Conservation (phyloP, 2,329 filamentous ascomycete genomes). For the Orbilia oligospora region DNA sequence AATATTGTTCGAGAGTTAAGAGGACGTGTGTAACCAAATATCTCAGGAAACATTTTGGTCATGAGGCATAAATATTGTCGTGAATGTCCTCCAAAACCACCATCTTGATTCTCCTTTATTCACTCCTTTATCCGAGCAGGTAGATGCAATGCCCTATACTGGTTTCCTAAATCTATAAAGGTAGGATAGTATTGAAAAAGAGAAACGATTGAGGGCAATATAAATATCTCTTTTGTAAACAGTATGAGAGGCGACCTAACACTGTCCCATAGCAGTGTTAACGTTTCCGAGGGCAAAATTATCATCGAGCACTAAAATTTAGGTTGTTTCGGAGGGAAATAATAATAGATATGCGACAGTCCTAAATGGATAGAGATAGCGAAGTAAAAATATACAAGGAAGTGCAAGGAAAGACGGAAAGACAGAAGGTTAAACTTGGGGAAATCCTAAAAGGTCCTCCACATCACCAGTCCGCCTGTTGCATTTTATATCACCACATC, state of each 20-base stretch:
- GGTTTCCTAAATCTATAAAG: background rate
- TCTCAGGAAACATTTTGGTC: background rate
- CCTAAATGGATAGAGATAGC: background rate
- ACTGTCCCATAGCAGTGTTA: background rate
- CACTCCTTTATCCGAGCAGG: background rate
- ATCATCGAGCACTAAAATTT: background rate
- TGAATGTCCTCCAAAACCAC: background rate
- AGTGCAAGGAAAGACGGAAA: background rate
- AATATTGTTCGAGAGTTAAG: background rate
- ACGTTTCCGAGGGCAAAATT: background rate
- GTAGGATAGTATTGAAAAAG: background rate
- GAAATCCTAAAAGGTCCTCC: background rate
- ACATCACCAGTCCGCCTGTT: background rate
- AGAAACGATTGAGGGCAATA: background rate
- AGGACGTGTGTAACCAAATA: background rate
- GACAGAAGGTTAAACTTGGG: background rate
- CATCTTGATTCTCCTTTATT: background rate
- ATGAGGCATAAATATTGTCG: background rate
- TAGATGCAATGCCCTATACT: background rate
- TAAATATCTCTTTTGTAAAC: background rate
- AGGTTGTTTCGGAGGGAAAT: background rate
- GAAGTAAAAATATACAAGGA: background rate
- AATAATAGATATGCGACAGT: no score
- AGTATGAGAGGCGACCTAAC: background rate
- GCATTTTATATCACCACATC: constrained; percentile 27